Percentiles rank a stretch among this genome's conserved stretches.
Conservation (phyloP, 2,329 filamentous ascomycete species). For the Amphichorda felina region DNA sequence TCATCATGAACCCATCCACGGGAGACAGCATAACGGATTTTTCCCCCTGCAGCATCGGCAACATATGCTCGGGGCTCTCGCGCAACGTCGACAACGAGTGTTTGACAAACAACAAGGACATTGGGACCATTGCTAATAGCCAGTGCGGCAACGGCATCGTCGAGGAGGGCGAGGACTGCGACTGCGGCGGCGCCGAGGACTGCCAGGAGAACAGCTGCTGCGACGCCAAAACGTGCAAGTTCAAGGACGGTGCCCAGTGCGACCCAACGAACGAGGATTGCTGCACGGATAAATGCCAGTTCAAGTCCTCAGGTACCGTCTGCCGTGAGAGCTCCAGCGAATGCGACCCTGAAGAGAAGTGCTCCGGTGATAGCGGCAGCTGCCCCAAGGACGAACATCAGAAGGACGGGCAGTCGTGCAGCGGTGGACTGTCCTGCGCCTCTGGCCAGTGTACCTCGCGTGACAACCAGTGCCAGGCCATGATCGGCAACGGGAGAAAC, state of each 20-base stretch:
- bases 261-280: slow-evolving; percentile 75
- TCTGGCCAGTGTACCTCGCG: slow-evolving; percentile 92
- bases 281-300: slow-evolving; percentile 56
- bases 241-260: slow-evolving; percentile 64
- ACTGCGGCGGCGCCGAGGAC: slow-evolving; percentile 68
- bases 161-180: slow-evolving; percentile 86
- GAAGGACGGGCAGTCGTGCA: slow-evolving; percentile 62
- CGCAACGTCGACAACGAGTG: slow-evolving; percentile 68
- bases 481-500: slow-evolving; percentile 64
- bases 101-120: slow-evolving; percentile 73
- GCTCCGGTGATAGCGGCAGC: slow-evolving; percentile 56
- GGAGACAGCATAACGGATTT: slow-evolving; percentile 62
- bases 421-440: slow-evolving; percentile 62
- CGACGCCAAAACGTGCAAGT: slow-evolving; percentile 76
- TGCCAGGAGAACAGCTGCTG: slow-evolving; percentile 76
- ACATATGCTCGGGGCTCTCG: slow-evolving; percentile 79
- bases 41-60: slow-evolving; percentile 81
- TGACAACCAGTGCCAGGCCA: slow-evolving; percentile 74
- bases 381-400: slow-evolving; percentile 66
- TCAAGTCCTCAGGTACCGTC: slow-evolving; percentile 54
- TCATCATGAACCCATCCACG: slow-evolving; percentile 95
- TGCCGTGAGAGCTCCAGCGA: slow-evolving; percentile 69
- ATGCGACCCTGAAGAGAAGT: slow-evolving; percentile 81
- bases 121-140: slow-evolving; percentile 69
- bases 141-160: slow-evolving; percentile 97